Evolutionary conservation across 2,329 filamentous ascomycete species (phyloP).

Genomic region (Didymella pomorum): DNA sequence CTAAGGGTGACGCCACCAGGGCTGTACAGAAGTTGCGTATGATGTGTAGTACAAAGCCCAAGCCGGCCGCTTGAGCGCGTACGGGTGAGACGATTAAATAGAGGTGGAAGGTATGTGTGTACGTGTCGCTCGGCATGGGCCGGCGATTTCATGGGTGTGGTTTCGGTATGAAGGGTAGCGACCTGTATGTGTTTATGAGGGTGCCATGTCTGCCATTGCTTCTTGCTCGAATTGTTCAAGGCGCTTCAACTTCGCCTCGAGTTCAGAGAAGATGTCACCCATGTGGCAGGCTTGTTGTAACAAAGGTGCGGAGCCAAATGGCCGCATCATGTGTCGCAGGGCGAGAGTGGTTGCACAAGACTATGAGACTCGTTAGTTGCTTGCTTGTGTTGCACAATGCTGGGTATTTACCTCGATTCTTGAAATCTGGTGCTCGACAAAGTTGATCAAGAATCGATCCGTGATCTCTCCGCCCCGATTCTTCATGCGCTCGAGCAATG

Average conservation of each 20-base stretch:
- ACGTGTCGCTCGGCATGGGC: slow-evolving; percentile 7
- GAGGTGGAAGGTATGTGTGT: background rate
- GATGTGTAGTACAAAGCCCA: slow-evolving; percentile 14
- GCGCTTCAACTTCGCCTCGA: slow-evolving; percentile 69
- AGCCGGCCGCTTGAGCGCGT: background rate
- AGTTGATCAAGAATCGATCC: slow-evolving; percentile 85
- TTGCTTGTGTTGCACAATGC: background rate
- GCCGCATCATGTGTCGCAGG: slow-evolving; percentile 79
- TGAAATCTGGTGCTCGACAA: slow-evolving; percentile 94
- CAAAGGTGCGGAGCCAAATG: slow-evolving; percentile 69
- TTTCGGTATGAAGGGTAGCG: background rate
- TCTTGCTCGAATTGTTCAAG: slow-evolving; percentile 57
- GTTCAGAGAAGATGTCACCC: slow-evolving; percentile 69
- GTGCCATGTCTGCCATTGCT: slow-evolving; percentile 39
- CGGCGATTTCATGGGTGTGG: background rate
- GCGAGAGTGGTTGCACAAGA: slow-evolving; percentile 81
- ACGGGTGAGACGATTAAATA: background rate
- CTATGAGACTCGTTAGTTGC: slow-evolving; percentile 57
- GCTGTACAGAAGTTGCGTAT: slow-evolving; percentile 12
- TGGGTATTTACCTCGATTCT: slow-evolving; percentile 81
- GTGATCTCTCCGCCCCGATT: slow-evolving; percentile 82
- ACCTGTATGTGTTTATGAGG: slow-evolving; percentile 23
- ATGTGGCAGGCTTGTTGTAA: slow-evolving; percentile 82
- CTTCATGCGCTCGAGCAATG: slow-evolving; percentile 78
- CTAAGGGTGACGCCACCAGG: slow-evolving; percentile 10